Evolutionary conservation across 179 eudicot genomes (phyloP).

Genomic region (Heliamphora pulchella): DNA sequence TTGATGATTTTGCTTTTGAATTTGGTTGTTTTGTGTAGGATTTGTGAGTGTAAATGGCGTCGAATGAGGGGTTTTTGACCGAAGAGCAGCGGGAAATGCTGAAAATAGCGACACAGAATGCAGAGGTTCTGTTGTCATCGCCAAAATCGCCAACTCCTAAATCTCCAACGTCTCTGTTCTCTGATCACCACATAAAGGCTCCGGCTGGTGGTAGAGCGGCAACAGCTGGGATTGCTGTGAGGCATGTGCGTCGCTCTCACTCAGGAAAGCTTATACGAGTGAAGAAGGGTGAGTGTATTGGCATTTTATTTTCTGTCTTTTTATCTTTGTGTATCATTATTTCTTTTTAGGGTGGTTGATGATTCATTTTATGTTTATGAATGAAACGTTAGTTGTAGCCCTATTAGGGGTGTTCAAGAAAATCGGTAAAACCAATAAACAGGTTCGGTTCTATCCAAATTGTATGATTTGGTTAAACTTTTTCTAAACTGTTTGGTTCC

Average conservation of each 20-base stretch:
- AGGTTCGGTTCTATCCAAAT: too few species aligned
- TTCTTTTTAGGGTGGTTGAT: background rate
- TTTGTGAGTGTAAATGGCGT: slow-evolving; percentile 57
- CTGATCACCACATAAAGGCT: slow-evolving; percentile 56
- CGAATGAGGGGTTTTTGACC: slow-evolving; percentile 84
- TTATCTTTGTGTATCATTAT: background rate
- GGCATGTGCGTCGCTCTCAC: slow-evolving; percentile 68
- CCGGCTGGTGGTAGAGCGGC: slow-evolving; percentile 46
- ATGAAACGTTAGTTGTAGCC: too few species aligned
- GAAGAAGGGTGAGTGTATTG: slow-evolving; percentile 56
- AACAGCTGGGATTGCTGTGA: slow-evolving; percentile 43
- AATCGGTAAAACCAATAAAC: too few species aligned
- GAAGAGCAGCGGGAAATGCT: slow-evolving; percentile 85
- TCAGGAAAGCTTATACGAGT: slow-evolving; percentile 65
- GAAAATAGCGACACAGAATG: slow-evolving; percentile 63
- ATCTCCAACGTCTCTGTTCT: slow-evolving; percentile 30
- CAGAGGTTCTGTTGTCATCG: slow-evolving; percentile 53
- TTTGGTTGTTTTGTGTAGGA: slow-evolving; percentile 21
- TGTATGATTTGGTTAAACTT: too few species aligned
- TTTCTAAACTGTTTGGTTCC: too few species aligned
- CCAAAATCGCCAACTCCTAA: slow-evolving; percentile 62
- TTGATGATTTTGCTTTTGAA: background rate
- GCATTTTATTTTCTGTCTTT: background rate
- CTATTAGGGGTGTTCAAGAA: too few species aligned
- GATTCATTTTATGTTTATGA: too few species aligned